Conservation (phyloP, 2,329 filamentous ascomycete species). For the Ceratocystis huliohia region DNA sequence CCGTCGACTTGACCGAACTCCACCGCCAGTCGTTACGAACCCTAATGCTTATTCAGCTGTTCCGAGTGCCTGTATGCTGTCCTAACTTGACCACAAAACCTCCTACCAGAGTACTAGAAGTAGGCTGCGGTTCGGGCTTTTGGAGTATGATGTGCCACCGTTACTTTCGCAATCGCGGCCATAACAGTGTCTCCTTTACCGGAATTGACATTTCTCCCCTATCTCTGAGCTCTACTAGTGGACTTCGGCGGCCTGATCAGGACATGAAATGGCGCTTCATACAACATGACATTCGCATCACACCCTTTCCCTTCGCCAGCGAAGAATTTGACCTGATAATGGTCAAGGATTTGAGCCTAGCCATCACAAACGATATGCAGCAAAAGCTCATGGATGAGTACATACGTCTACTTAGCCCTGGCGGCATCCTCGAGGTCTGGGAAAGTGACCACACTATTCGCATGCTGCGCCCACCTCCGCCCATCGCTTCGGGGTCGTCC, state of each 20-base stretch:
- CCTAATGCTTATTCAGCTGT: constrained; percentile 65
- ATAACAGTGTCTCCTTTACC: constrained; percentile 60
- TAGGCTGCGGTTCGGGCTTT: constrained; percentile 77
- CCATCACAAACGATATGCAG: constrained; percentile 46
- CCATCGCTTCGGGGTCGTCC: constrained; percentile 30
- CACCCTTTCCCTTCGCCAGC: constrained; percentile 65
- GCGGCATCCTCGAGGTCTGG: constrained; percentile 77
- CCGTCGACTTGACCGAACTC: constrained; percentile 74
- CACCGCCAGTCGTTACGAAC: constrained; percentile 80
- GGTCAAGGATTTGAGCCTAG: constrained; percentile 68
- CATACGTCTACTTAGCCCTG: constrained; percentile 61
- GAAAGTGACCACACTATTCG: constrained; percentile 76
- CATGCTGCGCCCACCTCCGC: constrained; percentile 67
- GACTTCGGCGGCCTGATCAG: constrained; percentile 42
- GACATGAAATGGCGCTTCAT: constrained; percentile 83
- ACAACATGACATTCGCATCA: constrained; percentile 67
- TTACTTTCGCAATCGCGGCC: constrained; percentile 57
- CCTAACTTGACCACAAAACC: constrained; percentile 52
- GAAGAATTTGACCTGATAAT: constrained; percentile 80
- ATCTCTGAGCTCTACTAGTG: constrained; percentile 33
- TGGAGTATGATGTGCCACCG: constrained; percentile 85
- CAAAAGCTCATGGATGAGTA: constrained; percentile 54
- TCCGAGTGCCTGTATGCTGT: constrained; percentile 67
- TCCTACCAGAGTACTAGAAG: constrained; percentile 66
- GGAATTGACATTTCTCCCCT: constrained; percentile 71